Conservation (phyloP, 805 yeast species). For the Wickerhamiella domercqiae region DNA sequence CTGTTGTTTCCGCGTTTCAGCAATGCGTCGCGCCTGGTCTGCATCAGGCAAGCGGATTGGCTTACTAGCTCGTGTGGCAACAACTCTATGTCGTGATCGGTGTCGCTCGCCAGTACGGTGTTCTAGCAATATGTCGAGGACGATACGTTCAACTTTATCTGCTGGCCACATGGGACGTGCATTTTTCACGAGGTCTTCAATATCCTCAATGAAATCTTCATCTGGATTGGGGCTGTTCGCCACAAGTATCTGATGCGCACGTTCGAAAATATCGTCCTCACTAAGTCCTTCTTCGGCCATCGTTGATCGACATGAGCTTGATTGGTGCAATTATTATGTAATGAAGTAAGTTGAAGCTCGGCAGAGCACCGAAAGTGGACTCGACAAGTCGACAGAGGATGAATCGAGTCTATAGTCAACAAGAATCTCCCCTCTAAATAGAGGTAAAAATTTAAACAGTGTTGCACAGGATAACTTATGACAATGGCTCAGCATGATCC, state of each 20-base stretch:
- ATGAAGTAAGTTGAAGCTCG: no score
- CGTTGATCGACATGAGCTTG: no score
- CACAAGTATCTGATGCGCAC: conserved; percentile 18
- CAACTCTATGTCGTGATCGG: conserved; percentile 11
- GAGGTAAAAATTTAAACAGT: no score
- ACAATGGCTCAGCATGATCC: no score
- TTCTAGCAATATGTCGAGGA: conserved; percentile 29
- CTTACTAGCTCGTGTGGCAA: conserved; percentile 8
- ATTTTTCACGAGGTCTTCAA: conserved; percentile 24
- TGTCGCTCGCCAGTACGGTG: conserved; percentile 23
- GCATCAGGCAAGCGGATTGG: conserved; percentile 9
- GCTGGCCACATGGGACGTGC: conserved; percentile 10
- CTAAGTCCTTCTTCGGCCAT: no score
- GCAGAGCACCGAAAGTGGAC: no score
- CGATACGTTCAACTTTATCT: conserved; percentile 24
- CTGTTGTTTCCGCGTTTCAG: neutral
- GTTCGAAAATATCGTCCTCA: no score
- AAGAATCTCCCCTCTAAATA: no score
- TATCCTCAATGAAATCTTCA: conserved; percentile 28
- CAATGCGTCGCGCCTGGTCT: conserved; percentile 1
- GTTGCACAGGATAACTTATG: no score
- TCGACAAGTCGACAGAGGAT: no score
- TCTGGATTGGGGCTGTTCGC: conserved; percentile 23
- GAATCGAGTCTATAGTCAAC: no score
- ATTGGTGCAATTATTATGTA: no score